Conservation (phyloP, 306 rosid species). For the Quercus suber region DNA sequence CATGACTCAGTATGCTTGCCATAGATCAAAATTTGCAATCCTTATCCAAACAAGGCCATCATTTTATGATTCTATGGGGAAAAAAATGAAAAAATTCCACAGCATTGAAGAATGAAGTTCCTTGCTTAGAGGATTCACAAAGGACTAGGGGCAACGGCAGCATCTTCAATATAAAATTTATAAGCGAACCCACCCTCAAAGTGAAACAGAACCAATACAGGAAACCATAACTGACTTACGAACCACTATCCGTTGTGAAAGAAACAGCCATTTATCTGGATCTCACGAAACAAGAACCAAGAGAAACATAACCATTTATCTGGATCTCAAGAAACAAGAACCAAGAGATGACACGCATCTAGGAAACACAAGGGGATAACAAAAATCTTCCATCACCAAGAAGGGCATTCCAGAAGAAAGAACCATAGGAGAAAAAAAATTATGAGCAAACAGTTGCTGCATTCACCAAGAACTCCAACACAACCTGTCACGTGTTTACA, state of each 20-base stretch:
- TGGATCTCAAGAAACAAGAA: constrained; percentile 48
- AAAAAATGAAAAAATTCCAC: not conserved
- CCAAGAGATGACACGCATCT: constrained; percentile 35
- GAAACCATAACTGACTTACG: constrained; percentile 21
- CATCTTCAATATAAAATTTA: constrained; percentile 12
- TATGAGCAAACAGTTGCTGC: constrained; percentile 22
- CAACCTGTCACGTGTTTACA: constrained; percentile 32
- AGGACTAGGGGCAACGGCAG: not conserved
- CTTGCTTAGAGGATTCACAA: not conserved
- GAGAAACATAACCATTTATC: constrained; percentile 17
- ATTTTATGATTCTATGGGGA: not conserved
- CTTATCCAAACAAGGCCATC: not conserved
- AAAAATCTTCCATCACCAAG: constrained; percentile 27
- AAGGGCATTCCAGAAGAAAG: constrained; percentile 13
- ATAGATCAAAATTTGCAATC: not conserved
- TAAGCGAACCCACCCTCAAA: constrained; percentile 19
- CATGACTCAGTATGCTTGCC: not conserved
- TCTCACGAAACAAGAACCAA: no score
- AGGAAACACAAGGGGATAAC: constrained; percentile 23
- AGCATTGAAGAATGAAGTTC: not conserved
- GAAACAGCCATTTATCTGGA: constrained; percentile 25
- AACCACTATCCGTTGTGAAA: constrained; percentile 8
- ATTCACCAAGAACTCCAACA: constrained; percentile 45
- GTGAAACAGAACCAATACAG: constrained; percentile 21
- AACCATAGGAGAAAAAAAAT: constrained; percentile 18